Evolutionary conservation across 768 basidiomycete species (phyloP).

Genomic region (Candolleomyces eurysporus): DNA sequence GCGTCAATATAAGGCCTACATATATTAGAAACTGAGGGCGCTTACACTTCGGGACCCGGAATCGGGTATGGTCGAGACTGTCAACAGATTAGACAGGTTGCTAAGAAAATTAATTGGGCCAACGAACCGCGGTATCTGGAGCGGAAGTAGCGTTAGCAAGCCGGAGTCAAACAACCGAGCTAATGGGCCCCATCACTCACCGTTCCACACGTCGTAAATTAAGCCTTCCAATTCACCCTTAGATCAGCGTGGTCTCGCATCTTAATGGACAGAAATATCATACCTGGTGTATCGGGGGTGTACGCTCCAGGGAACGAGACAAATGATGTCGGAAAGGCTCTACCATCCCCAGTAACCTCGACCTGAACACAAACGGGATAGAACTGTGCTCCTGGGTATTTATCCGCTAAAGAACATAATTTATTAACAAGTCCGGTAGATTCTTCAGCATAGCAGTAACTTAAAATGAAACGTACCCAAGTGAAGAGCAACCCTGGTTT

Average conservation of each 20-base stretch:
- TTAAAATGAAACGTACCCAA: not conserved
- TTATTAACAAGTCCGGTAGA: too few relatives aligned
- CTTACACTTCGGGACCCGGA: slow-evolving; percentile 6
- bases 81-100: too few relatives aligned
- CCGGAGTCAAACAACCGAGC: not conserved
- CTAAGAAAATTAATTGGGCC: too few relatives aligned
- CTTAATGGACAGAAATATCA: slow-evolving; percentile 21
- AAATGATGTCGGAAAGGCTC: slow-evolving; percentile 37
- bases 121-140: not conserved
- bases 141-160: too few relatives aligned
- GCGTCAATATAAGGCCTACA: too few relatives aligned
- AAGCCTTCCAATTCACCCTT: not conserved
- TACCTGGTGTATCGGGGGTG: slow-evolving; percentile 26
- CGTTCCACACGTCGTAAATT: not conserved
- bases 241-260: too few relatives aligned
- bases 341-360: slow-evolving; percentile 42
- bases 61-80: not conserved
- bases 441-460: too few relatives aligned
- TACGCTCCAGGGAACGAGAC: slow-evolving; percentile 42
- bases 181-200: not conserved
- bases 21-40: not conserved
- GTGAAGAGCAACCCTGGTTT: slow-evolving; percentile 3
- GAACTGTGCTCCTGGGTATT: slow-evolving; percentile 39
- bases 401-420: slow-evolving; percentile 19
- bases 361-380: slow-evolving; percentile 47